phyloP scores from a whole-genome alignment of 2,329 filamentous ascomycete species.

The Lachnellula subtilissima region DNA sequence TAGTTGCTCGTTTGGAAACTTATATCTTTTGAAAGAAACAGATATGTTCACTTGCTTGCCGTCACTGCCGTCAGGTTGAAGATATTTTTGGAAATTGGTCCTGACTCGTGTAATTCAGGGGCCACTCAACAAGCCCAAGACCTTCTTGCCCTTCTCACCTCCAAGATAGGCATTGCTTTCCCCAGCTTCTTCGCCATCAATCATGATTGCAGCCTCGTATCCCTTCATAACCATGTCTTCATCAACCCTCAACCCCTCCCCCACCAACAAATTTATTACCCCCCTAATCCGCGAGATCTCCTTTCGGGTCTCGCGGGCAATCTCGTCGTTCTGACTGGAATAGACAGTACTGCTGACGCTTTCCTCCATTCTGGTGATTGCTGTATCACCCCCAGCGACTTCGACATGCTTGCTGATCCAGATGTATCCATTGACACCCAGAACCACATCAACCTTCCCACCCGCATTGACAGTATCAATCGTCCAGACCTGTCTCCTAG shows the following conservation, averaged over 20 bases:
- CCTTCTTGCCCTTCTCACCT: slow-evolving; percentile 39
- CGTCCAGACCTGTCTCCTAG: slow-evolving; percentile 83
- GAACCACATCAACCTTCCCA: slow-evolving; percentile 72
- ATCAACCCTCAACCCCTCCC: slow-evolving; percentile 78
- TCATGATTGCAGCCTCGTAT: slow-evolving; percentile 76
- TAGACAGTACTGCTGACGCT: slow-evolving; percentile 81
- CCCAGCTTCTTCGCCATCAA: slow-evolving; percentile 54
- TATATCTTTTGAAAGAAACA: no score
- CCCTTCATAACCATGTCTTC: slow-evolving; percentile 81
- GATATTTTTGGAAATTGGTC: no score
- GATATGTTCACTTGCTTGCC: no score
- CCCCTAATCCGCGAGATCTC: slow-evolving; percentile 84
- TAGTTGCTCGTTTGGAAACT: no score
- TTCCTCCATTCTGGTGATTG: slow-evolving; percentile 86
- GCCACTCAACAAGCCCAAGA: not conserved
- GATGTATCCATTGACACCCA: slow-evolving; percentile 95
- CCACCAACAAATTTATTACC: slow-evolving; percentile 76
- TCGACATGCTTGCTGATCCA: slow-evolving; percentile 87
- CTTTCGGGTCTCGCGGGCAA: slow-evolving; percentile 69
- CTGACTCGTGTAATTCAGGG: not conserved
- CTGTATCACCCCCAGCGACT: slow-evolving; percentile 40
- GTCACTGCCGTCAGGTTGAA: no score
- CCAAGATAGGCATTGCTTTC: slow-evolving; percentile 57
- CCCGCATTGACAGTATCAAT: slow-evolving; percentile 54
- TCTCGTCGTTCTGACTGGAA: slow-evolving; percentile 88